phyloP scores from a whole-genome alignment of 345 rosid species.

The Aegle marmelos region DNA sequence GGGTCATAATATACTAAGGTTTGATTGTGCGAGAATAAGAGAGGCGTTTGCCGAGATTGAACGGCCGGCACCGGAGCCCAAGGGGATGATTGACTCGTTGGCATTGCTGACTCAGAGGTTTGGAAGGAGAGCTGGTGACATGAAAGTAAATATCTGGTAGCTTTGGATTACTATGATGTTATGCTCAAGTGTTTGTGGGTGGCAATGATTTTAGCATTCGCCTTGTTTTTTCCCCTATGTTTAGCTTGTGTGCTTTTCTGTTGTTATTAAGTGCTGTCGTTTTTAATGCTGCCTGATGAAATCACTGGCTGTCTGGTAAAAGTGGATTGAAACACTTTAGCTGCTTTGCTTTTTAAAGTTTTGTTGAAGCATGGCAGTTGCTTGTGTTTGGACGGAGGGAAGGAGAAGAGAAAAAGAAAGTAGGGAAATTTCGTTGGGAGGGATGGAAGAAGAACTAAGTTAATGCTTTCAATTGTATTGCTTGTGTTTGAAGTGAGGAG shows the following conservation, averaged over 20 bases:
- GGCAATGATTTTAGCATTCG: not conserved
- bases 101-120: slow-evolving; percentile 68
- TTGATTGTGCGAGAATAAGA: slow-evolving; percentile 77
- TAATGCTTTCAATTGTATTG: not conserved
- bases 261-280: not conserved
- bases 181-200: not conserved
- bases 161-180: not conserved
- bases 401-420: not conserved
- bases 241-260: not conserved
- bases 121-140: slow-evolving; percentile 92
- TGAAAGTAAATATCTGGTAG: slow-evolving; percentile 53
- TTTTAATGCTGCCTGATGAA: not conserved
- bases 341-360: not conserved
- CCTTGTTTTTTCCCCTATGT: not conserved
- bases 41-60: slow-evolving; percentile 80
- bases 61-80: slow-evolving; percentile 71
- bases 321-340: not conserved
- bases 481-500: not conserved
- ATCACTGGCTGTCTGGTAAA: not conserved
- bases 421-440: not conserved
- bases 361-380: not conserved
- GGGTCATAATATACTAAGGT: slow-evolving; percentile 84
- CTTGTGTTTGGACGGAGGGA: not conserved
- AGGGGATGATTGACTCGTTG: slow-evolving; percentile 72
- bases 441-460: not conserved